phyloP scores from a whole-genome alignment of 306 rosid species.

The Cucurbita moschata region DNA sequence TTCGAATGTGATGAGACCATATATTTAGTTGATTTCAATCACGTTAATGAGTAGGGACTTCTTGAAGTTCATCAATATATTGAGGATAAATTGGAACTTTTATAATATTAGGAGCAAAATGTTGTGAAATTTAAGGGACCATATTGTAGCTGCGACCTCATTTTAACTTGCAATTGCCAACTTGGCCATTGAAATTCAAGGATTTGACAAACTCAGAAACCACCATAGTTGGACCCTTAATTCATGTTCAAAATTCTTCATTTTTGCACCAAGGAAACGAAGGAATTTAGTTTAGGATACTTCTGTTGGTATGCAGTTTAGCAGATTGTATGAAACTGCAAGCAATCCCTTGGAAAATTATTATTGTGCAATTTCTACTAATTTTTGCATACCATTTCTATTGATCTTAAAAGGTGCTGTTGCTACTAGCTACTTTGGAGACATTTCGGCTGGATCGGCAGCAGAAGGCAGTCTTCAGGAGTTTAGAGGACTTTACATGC shows the following conservation, averaged over 20 bases:
- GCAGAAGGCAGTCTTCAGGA: constrained; percentile 24
- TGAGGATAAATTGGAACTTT: not conserved
- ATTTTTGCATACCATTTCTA: not conserved
- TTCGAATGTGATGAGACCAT: not conserved
- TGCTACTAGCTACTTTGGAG: constrained; percentile 39
- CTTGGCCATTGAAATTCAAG: not conserved
- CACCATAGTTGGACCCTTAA: not conserved
- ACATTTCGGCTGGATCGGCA: constrained; percentile 26
- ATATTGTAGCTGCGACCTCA: not conserved
- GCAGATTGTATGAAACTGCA: not conserved
- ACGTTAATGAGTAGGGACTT: not conserved
- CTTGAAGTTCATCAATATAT: not conserved
- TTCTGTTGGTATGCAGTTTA: not conserved
- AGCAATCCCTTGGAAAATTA: not conserved
- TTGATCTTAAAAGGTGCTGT: constrained; percentile 44
- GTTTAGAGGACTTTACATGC: constrained; percentile 29
- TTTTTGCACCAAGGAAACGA: not conserved
- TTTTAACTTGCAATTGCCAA: not conserved
- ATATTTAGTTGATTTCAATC: not conserved
- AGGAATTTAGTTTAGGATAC: not conserved
- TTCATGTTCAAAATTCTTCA: not conserved
- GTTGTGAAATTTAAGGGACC: not conserved
- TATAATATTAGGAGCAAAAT: not conserved
- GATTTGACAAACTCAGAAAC: not conserved
- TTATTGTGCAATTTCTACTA: not conserved